Conservation (phyloP, 2,329 filamentous ascomycete genomes). For the Cladophialophora carrionii region DNA sequence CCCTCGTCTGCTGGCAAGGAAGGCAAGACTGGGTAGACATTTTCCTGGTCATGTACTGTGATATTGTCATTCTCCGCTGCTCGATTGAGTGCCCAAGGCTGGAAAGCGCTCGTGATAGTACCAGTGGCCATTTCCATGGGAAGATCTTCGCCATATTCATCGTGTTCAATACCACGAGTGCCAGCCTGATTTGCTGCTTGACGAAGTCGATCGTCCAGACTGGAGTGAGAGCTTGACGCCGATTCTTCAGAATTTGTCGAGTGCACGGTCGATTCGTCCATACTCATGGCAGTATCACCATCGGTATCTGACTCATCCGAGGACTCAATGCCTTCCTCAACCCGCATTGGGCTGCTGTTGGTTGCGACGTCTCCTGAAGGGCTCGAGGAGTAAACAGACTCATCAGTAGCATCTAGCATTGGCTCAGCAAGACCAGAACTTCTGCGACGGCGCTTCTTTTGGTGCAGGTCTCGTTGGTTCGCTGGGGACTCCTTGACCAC, state of each 20-base stretch:
- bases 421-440: slow-evolving; percentile 59
- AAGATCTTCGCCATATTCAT: slow-evolving; percentile 68
- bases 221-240: slow-evolving; percentile 65
- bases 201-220: slow-evolving; percentile 75
- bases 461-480: slow-evolving; percentile 66
- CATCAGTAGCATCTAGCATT: slow-evolving; percentile 53
- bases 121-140: slow-evolving; percentile 77
- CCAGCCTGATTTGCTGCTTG: slow-evolving; percentile 76
- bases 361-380: slow-evolving; percentile 51
- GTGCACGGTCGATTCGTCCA: slow-evolving; percentile 75
- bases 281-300: slow-evolving; percentile 78
- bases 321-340: slow-evolving; percentile 56
- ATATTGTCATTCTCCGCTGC: slow-evolving; percentile 39
- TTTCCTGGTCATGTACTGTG: slow-evolving; percentile 52
- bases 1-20: slow-evolving; percentile 38
- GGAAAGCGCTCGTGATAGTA: slow-evolving; percentile 55
- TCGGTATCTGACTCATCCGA: slow-evolving; percentile 61
- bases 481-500: slow-evolving; percentile 63
- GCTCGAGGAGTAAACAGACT: slow-evolving; percentile 73
- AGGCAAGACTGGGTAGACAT: slow-evolving; percentile 46
- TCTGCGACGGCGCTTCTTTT: slow-evolving; percentile 56
- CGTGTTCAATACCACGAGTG: slow-evolving; percentile 67
- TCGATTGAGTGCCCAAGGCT: slow-evolving; percentile 50
- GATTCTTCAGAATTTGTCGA: slow-evolving; percentile 66
- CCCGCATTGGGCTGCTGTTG: slow-evolving; percentile 48